Base-by-base conservation (phyloP, 2,329 filamentous ascomycete species). In the Purpureocillium takamizusanense region DNA sequence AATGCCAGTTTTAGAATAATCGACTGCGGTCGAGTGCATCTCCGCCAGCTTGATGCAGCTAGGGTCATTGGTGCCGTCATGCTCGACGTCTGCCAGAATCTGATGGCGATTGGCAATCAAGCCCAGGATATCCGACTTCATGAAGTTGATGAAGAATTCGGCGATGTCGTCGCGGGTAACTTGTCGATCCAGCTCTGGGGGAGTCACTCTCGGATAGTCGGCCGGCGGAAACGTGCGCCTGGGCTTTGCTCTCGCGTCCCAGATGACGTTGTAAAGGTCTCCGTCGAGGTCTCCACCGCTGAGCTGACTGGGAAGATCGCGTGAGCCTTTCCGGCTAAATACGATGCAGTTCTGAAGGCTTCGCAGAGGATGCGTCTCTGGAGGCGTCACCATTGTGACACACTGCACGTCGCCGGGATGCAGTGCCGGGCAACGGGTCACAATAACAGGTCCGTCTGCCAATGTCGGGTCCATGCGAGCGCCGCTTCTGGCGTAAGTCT, bases 251-350 rank as follows among this genome's bases (percentile, higher is more conserved):
- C 56, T 52, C 0, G 58, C 48, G 47, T 94, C 86, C 69, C 76
- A 92, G 35, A 94, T 84, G 36, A 94, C 62, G 46, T 87, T 83
- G 57, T 84, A 94, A 0, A 86, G 62, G 54, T 95, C 88, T 0
- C 87, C 87, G 46, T 92, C 86, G 0, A 94, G 69, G 55, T 94
- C 87, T 0, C 87, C 87, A 1, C 87, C 87, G 38, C 82, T 83
- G 0, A 94, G 66, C 56, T 82, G 74, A 43, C 84, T 90, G 0
- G 86, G 86, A 0, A 94, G 63, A 51, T 94, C 87, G 13, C 87
- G 75, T 0, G 49, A 18, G 0, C 88, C 87, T 31, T 74, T 67
- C 40, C 79, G 76, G 42, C 81, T 88, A 53, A 94, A 94, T 1
- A 84, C 76, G 13, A 94, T 70, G 42, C 86, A 89, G 50, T 94